Evolutionary conservation across 2,329 filamentous ascomycete genomes (phyloP), one percentile per base, ranked within the genome.

Genomic region (Shiraia sp.): DNA sequence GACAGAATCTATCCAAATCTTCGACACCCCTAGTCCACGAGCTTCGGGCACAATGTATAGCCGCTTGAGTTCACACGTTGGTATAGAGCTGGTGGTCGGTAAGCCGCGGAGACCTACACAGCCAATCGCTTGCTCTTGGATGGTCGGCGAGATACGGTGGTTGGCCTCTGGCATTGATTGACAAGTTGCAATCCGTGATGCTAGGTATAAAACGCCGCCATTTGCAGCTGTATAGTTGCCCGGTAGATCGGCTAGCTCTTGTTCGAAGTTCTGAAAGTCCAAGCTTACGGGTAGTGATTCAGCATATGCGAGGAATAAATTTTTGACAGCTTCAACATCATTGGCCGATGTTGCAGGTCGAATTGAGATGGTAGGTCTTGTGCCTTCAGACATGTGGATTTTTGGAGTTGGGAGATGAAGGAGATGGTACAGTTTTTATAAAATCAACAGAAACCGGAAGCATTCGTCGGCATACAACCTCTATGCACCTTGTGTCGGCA

Each of bases 51-150:
- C 45, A 7, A 80, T 72, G 50, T 80, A 84, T 0, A 84, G 66
- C 1, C 80, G 71, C 57, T 84, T 84, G 68, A 83, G 77, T 58
- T 84, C 81, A 51, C 75, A 77, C 14, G 58, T 61, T 10, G 43
- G 15, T 12, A 32, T 28, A 5, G 42, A 15, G 14, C 36, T 39
- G 15, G 42, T 35, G 10, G 46, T 38, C 14, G 25, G 45, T 26
- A 76, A 69, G 2, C 68, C 61, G 10, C 79, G 72, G 2, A 82
- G 55, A 10, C 73, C 77, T 8, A 81, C 72, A 52, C 76, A 81
- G 4, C 79, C 79, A 2, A 81, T 55, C 3, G 41, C 15, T 43
- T 36, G 25, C 32, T 34, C 40, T 27, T 14, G 34, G 13, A n/a
- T 13, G 24, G 35, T n/a, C n/a, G n/a, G 17, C 10, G 22, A 26